Evolutionary conservation across 1,139 yeast species (phyloP), one percentile per base, ranked within the genome.

Genomic region (Komagataea norvegica): DNA sequence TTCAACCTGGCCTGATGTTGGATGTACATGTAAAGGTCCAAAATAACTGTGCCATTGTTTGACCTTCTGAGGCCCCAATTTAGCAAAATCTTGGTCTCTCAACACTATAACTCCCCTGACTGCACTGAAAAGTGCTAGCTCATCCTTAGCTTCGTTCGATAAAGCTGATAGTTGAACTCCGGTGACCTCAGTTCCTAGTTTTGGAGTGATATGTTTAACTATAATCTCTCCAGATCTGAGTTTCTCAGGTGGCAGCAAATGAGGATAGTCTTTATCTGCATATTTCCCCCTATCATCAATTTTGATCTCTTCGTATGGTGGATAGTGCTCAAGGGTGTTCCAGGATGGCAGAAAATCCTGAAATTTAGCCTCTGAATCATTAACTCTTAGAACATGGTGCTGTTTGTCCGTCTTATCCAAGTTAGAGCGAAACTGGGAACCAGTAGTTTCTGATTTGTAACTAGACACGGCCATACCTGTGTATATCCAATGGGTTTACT

Each of bases 1-100:
- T 43, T 65, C 62, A 23, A 88, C 88, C 11, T 80, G 70, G 6
- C 84, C 83, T 11, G 82, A 73, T 4, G 85, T 77, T 38, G 86
- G 86, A 54, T 82, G 89, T 41, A 77, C 68, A 61, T 81, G 89
- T 38, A 79, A 66, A n/a, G 74, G 74, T 10, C 88, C 88, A 60
- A 68, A 80, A 56, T 77, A 70, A 33, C 62, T 61, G 21, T 81
- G 85, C 53, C 71, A 74, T n/a, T 72, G 67, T 21, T 62, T 67
- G 16, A 68, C 66, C 40, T 61, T 70, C 25, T 62, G 61, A 5
- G 82, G 78, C 33, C 83, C 83, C 41, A 70, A 58, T 21, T 63
- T 60, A 28, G 74, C 69, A 44, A 77, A 72, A 51, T 81, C 77
- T 56, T 79, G 86, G 44, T 74, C 69, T 54, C 82, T 67, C 60